These are phyloP conservation scores for Colletotrichum viniferum DNA, from an alignment of 2,329 filamentous ascomycete species.

Conservation along the genomic window DNA sequence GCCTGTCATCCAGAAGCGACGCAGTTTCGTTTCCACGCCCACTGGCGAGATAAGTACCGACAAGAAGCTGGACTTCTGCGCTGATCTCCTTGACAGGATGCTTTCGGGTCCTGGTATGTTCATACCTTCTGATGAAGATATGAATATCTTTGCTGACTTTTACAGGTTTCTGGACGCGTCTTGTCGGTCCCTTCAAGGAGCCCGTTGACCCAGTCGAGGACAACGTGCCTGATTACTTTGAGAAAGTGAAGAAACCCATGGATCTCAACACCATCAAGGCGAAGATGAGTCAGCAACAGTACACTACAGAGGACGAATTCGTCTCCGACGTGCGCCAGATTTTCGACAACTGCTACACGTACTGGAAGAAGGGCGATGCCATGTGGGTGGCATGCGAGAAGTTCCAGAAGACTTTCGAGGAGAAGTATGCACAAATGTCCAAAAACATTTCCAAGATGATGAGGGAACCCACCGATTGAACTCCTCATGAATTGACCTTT, in stretches of 20 bases:
- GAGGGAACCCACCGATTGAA: conserved; percentile 40
- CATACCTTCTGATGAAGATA: neutral
- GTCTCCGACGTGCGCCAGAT: conserved; percentile 64
- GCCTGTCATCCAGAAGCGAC: conserved; percentile 34
- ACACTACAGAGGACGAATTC: conserved; percentile 58
- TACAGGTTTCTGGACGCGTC: conserved; percentile 68
- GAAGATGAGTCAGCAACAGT: conserved; percentile 62
- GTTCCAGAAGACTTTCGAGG: conserved; percentile 62
- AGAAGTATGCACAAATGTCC: conserved; percentile 63
- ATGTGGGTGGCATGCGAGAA: conserved; percentile 62
- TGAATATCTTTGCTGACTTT: conserved; percentile 1
- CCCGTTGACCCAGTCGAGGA: conserved; percentile 62
- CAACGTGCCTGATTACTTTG: conserved; percentile 65
- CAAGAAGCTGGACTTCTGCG: conserved; percentile 60
- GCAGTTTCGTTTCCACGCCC: conserved; percentile 32
- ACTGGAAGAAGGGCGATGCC: conserved; percentile 60
- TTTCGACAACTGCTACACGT: conserved; percentile 68
- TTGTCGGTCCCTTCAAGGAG: conserved; percentile 66
- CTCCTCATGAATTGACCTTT: neutral
- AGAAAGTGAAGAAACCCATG: conserved; percentile 66
- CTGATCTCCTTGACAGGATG: conserved; percentile 63
- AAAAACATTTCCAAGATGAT: conserved; percentile 64
- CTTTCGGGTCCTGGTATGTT: conserved; percentile 62
- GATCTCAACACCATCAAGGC: conserved; percentile 63
- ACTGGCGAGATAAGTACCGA: conserved; percentile 18